phyloP scores from a whole-genome alignment of 306 rosid species.

The Rosa multiflora region DNA sequence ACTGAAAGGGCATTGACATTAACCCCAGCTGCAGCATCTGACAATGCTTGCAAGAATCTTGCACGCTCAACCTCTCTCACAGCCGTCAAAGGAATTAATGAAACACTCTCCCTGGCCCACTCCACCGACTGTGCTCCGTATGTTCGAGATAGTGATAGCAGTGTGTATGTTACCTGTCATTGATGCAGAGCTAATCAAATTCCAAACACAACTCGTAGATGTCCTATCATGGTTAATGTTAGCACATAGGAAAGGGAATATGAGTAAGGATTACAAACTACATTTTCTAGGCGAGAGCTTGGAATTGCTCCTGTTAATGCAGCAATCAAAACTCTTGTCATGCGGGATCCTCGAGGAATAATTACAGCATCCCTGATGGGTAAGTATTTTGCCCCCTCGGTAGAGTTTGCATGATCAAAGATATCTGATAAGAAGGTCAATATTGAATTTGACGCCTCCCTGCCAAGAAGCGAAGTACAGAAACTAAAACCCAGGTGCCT shows the following conservation, averaged over 20 bases:
- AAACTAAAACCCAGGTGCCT: conserved; percentile 18
- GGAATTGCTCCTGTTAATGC: conserved; percentile 93
- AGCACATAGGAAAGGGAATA: not conserved
- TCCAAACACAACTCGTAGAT: conserved; percentile 14
- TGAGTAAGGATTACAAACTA: conserved; percentile 25
- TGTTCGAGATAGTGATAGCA: conserved; percentile 71
- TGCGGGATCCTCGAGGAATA: conserved; percentile 72
- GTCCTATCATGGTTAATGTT: not conserved
- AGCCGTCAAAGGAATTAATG: conserved; percentile 80
- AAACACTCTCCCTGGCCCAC: conserved; percentile 79
- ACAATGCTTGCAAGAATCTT: conserved; percentile 76
- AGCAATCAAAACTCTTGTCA: conserved; percentile 86
- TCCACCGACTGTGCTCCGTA: conserved; percentile 66
- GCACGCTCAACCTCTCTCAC: conserved; percentile 78
- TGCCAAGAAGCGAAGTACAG: conserved; percentile 38
- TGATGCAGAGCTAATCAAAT: conserved; percentile 18
- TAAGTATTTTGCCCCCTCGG: conserved; percentile 58
- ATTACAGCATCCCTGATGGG: conserved; percentile 67
- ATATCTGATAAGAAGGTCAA: conserved; percentile 90
- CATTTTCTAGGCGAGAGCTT: conserved; percentile 87
- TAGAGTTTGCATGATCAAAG: conserved; percentile 71
- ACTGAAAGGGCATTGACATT: conserved; percentile 49
- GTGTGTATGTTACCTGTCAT: conserved; percentile 76
- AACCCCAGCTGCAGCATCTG: conserved; percentile 81
- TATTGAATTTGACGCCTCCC: conserved; percentile 98